phyloP scores from a whole-genome alignment of 2,329 filamentous ascomycete species.

The Akanthomyces uredinophilus region DNA sequence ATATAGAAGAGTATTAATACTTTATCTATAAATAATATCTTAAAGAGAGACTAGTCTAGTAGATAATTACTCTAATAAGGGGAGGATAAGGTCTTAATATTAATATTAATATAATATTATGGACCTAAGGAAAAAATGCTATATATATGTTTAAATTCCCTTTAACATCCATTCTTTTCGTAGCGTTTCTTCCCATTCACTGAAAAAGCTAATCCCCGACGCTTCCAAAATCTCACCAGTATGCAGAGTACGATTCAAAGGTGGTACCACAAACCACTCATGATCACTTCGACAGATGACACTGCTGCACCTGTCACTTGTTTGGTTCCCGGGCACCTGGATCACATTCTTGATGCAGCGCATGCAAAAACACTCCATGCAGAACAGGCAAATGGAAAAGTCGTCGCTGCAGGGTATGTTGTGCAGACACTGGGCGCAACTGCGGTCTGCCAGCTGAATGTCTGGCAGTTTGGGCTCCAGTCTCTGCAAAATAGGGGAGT shows the following conservation, averaged over 20 bases:
- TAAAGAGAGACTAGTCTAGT: no score
- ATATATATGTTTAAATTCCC: neutral
- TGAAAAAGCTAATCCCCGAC: slow-evolving; percentile 29
- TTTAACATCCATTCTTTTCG: slow-evolving; percentile 26
- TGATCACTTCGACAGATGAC: slow-evolving; percentile 33
- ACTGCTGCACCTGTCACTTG: slow-evolving; percentile 24
- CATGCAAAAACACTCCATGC: slow-evolving; percentile 36
- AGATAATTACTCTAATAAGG: no score
- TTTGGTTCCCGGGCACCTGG: slow-evolving; percentile 26
- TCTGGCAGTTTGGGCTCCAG: slow-evolving; percentile 33
- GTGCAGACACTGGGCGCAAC: slow-evolving; percentile 35
- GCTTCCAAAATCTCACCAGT: slow-evolving; percentile 34
- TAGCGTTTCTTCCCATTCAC: slow-evolving; percentile 32
- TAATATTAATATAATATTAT: neutral
- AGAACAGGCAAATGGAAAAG: slow-evolving; percentile 33
- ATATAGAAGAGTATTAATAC: no score
- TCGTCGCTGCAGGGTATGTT: slow-evolving; percentile 27
- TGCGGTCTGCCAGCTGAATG: slow-evolving; percentile 29
- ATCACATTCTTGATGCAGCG: slow-evolving; percentile 29
- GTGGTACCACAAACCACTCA: slow-evolving; percentile 34
- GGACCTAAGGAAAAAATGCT: neutral
- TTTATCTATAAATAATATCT: no score
- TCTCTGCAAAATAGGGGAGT: slow-evolving; percentile 26
- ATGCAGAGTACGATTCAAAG: slow-evolving; percentile 30
- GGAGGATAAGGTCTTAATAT: no score